Percentiles rank a stretch among this genome's conserved stretches.
phyloP scores from a whole-genome alignment of 2,329 filamentous ascomycete genomes.

The Tolypocladium inflatum region DNA sequence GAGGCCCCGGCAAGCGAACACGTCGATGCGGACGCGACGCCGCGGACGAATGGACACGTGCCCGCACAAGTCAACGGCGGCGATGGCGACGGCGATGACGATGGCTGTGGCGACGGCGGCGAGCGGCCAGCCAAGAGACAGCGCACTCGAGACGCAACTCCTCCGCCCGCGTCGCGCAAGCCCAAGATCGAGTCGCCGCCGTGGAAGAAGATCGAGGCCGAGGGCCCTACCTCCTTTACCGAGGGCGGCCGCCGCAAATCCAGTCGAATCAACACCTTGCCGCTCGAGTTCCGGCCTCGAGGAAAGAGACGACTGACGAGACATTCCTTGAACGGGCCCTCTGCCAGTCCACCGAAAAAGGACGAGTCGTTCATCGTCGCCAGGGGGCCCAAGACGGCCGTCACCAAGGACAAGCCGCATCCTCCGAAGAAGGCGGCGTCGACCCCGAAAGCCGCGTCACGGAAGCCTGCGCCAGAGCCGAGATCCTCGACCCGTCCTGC shows the following conservation, averaged over 20 bases:
- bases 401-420: constrained; percentile 15
- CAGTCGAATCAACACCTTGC: constrained; percentile 50
- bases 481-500: constrained; percentile 20
- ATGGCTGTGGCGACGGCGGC: constrained; percentile 22
- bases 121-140: constrained; percentile 56
- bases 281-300: constrained; percentile 40
- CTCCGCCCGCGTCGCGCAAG: constrained; percentile 32
- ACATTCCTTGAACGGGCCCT: constrained; percentile 23
- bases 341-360: constrained; percentile 22
- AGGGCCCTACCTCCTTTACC: constrained; percentile 80
- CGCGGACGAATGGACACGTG: constrained; percentile 15
- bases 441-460: constrained; percentile 19
- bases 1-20: constrained; percentile 9
- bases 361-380: constrained; percentile 12
- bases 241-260: constrained; percentile 63
- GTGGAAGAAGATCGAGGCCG: constrained; percentile 79
- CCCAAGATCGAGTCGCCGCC: constrained; percentile 62
- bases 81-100: constrained; percentile 32
- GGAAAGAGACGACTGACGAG: constrained; percentile 43
- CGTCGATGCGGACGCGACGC: constrained; percentile 11
- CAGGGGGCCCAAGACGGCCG: constrained; percentile 17
- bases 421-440: constrained; percentile 14
- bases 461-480: constrained; percentile 16
- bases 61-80: constrained; percentile 47
- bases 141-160: constrained; percentile 42